These are phyloP conservation scores for Didymella arachidicola DNA, from an alignment of 2,329 filamentous ascomycete species.

Conservation along the genomic window DNA sequence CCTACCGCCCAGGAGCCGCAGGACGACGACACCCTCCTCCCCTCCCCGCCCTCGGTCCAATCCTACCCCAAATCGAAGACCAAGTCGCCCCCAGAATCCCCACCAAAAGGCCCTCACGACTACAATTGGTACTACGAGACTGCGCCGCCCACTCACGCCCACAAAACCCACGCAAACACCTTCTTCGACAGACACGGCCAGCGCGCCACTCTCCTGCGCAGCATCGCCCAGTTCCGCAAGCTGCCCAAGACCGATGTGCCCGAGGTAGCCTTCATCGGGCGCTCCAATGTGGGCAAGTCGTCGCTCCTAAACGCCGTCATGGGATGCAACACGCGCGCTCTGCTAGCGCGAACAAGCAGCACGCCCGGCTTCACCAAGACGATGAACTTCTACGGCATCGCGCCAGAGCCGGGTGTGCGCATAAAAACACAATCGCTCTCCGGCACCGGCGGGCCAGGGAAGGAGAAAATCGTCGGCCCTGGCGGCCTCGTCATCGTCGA, in stretches of 20 bases:
- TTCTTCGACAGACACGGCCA: conserved; percentile 53
- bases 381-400: conserved; percentile 72
- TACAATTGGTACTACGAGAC: conserved; percentile 49
- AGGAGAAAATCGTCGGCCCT: conserved; percentile 45
- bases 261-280: conserved; percentile 72
- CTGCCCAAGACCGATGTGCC: conserved; percentile 64
- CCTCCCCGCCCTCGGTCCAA: conserved; percentile 27
- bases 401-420: conserved; percentile 43
- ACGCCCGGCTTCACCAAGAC: conserved; percentile 68
- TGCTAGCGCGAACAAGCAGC: conserved; percentile 58
- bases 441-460: conserved; percentile 1
- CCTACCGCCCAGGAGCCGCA: neutral
- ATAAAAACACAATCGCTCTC: conserved; percentile 28
- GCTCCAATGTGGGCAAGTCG: conserved; percentile 75
- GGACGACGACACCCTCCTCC: conserved; percentile 18
- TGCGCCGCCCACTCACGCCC: conserved; percentile 32
- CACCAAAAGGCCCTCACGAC: conserved; percentile 19
- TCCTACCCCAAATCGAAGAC: conserved; percentile 1
- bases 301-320: conserved; percentile 69
- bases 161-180: conserved; percentile 52
- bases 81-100: conserved; percentile 16
- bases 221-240: conserved; percentile 65
- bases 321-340: conserved; percentile 54
- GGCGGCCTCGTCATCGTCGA: conserved; percentile 68
- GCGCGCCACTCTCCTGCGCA: conserved; percentile 65